Base-by-base conservation (phyloP, 495 filamentous ascomycete genomes). In the Penicillium tannophilum region DNA sequence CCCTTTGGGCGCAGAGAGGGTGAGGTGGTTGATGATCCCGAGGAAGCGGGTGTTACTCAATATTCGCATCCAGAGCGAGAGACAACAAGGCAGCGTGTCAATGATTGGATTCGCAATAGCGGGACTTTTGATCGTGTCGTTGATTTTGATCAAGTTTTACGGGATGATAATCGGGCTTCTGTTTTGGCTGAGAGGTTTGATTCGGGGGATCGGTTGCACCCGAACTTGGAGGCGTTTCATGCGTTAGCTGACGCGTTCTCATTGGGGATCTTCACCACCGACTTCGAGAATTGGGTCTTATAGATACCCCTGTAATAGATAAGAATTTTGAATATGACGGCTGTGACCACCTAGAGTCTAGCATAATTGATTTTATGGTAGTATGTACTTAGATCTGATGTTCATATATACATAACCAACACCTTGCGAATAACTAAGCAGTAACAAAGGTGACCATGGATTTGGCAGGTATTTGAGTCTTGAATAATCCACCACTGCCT, bases 141-240 rank as follows among this genome's bases (percentile, higher is more conserved):
- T 43, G 88, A 91, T 65, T 90, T 91, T 60, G 83, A 84, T 61
- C 70, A 63, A 45, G 69, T 84, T 23, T 48, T 90, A 47, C 75
- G 81, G 26, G 81, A 89, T 68, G 74, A 77, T 12, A 61, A 67
- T 1, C 72, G 78, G 30, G 64, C 69, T 26, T 72, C 69, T 54
- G 56, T 72, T 61, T 59, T 90, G 60, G 72, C 71, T 41, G 63
- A 47, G 17, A 60, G 78, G 65, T 89, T 78, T 66, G 82, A 91
- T 59, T 82, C 85, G 4, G 89, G 89, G 0, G 89, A 90, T 72
- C 84, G 84, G 65, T 67, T 92, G 63, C 88, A 92, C 76, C 87
- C 87, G 0, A 90, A 87, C 72, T 79, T 76, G n/a, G 76, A 68
- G 8, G 88, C 84, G 0, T 91, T 84, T 68, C 75, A 86, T 63